Base-by-base conservation (phyloP, 2,329 filamentous ascomycete genomes). In the Arthrobotrys sphaeroides region DNA sequence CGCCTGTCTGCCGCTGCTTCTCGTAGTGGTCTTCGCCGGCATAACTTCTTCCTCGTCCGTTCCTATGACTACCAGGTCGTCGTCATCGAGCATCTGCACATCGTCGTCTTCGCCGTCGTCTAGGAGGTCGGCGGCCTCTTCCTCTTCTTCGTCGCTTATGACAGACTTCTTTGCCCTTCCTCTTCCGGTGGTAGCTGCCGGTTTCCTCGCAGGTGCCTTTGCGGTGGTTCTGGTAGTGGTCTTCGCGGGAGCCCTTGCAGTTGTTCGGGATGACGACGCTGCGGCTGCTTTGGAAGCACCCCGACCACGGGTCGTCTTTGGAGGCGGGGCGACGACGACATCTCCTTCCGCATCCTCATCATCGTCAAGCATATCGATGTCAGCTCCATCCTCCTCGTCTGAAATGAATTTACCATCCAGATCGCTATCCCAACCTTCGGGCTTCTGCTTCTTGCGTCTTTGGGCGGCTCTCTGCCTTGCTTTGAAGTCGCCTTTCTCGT, bases 401-500 rank as follows among this genome's bases (percentile, higher is more conserved):
- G 95, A 91, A 74, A 90, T 90, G 94, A 94, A 98, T 59, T 87
- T 86, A 0, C 94, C 95, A 57, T 97, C 90, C 24, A 94, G 84
- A 78, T 98, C 94, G n/a, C 89, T 92, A 80, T 98, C 93, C 93
- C 94, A 98, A 1, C 85, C 86, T 9, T 88, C 87, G 0, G 94
- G 94, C 81, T 90, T 92, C 0, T 92, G 85, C 77, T 85, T 88
- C 80, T 85, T 88, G 79, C 85, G 86, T 45, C 57, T 83, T 78
- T 78, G 80, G 81, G 57, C 65, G n/a, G 40, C 62, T 26, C 36
- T 75, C 22, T 78, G 57, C 68, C 77, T 78, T 53, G 84, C 85
- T 82, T 87, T 90, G 38, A 88, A 81, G 49, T 87, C 83, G 1
- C 92, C 92, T 13, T 87, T 87, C 10, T 86, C 85, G 80, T 93